Evolutionary conservation across 2,329 filamentous ascomycete genomes (phyloP), one percentile per base, ranked within the genome.

Genomic region (Dothidotthia symphoricarpi): DNA sequence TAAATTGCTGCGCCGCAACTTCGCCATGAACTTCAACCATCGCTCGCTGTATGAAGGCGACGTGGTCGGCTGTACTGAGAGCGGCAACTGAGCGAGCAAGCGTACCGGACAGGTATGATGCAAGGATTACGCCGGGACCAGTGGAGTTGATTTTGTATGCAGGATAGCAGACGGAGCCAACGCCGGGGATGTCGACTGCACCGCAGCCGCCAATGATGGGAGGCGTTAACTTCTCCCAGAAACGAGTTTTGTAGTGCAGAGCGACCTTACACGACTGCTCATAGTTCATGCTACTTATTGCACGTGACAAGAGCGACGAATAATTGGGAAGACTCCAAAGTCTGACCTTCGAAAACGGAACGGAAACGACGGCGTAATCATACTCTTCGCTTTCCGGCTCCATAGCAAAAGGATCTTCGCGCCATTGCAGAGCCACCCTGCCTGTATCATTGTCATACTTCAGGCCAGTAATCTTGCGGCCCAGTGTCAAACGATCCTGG

Each of bases 1-100:
- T 86, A 53, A 74, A 87, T 54, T 85, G 72, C 40, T 81, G 73
- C 2, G 68, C 63, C 0, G 78, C 81, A 22, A 82, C 66, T 0
- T 72, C 63, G 4, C 82, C 82, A 55, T 86, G 82, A n/a, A 84
- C 75, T 58, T 84, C 77, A 11, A 78, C 69, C 78, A 86, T 85
- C 14, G 81, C 77, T 28, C 83, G 75, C 44, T 84, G 73, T 1
- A 82, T 75, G 37, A 80, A 74, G 12, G 77, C 75, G 3, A 85
- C 77, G 53, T 86, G 82, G 49, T 85, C 76, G 10, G 70, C 70
- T 38, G 82, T 78, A 9, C 72, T 69, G 29, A 77, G 66, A 6
- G 75, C 68, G 1, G 66, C 70, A 51, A 76, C 70, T 2, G 70
- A 69, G 14, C 67, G 63, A 0, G 71, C 73, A 1, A 64, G 59